Percentiles rank a stretch among this genome's conserved stretches.
Conservation (phyloP, 495 filamentous ascomycete species). For the Daldinia caldariorum region DNA sequence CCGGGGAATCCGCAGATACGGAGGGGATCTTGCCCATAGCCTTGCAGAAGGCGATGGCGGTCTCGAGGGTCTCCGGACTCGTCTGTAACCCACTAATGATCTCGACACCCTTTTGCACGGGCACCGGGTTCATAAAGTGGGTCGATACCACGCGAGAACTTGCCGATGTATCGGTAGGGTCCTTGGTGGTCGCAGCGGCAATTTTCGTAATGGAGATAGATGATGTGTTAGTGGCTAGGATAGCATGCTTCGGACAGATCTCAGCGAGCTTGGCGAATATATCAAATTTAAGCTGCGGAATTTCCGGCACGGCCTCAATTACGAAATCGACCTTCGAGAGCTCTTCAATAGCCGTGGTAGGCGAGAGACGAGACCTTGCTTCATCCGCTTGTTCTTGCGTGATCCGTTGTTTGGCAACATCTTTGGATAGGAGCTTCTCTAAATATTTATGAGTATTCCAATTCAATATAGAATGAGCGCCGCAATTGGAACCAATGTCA, state of each 20-base stretch:
- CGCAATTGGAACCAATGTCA: conserved; percentile 8
- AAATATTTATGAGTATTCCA: conserved; percentile 29
- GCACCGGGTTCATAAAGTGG: conserved; percentile 99
- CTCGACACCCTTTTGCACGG: conserved; percentile 96
- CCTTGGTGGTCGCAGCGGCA: conserved; percentile 79
- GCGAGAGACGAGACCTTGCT: conserved; percentile 70
- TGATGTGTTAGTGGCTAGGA: conserved; percentile 96
- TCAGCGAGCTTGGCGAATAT: conserved; percentile 88
- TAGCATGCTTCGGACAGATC: conserved; percentile 84
- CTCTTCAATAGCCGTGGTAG: conserved; percentile 78
- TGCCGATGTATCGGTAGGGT: conserved; percentile 80
- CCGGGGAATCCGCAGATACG: conserved; percentile 85
- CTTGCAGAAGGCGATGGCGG: conserved; percentile 86
- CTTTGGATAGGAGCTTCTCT: conserved; percentile 94
- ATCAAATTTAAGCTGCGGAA: conserved; percentile 81
- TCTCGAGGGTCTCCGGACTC: conserved; percentile 78
- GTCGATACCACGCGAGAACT: conserved; percentile 91
- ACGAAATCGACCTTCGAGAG: conserved; percentile 93
- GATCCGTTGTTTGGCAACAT: conserved; percentile 84
- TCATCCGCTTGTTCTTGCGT: conserved; percentile 79
- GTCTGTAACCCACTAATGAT: conserved; percentile 96
- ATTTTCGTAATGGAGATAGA: conserved; percentile 98
- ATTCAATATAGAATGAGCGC: conserved; percentile 7
- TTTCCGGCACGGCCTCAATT: conserved; percentile 97
- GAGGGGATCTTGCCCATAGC: conserved; percentile 94